Conservation (phyloP, 2,329 filamentous ascomycete genomes). For the Chrysoporthe puriensis region DNA sequence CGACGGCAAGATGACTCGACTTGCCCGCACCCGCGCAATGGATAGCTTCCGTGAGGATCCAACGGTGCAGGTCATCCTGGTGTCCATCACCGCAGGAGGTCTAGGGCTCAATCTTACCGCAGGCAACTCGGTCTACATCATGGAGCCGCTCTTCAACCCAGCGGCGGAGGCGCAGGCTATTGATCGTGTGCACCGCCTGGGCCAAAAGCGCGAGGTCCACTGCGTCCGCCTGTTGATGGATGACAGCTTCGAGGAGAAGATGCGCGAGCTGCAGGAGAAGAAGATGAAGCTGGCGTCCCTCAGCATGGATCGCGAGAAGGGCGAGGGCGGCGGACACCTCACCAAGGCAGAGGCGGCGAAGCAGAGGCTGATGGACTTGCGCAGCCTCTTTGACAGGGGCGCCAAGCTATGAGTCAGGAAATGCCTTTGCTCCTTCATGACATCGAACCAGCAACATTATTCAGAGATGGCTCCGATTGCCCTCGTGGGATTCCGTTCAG, state of each 20-base stretch:
- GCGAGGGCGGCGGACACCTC: constrained; percentile 37
- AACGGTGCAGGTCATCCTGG: constrained; percentile 77
- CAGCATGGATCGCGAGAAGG: constrained; percentile 72
- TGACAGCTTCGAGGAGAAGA: constrained; percentile 90
- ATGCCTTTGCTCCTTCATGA: not conserved
- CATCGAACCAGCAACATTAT: not conserved
- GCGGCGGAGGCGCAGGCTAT: constrained; percentile 93
- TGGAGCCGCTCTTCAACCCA: constrained; percentile 98
- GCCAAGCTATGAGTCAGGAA: not conserved
- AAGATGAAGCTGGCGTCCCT: constrained; percentile 90
- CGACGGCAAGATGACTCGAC: constrained; percentile 84
- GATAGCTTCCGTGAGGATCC: constrained; percentile 75
- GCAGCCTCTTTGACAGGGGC: constrained; percentile 59
- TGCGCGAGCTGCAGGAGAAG: constrained; percentile 85
- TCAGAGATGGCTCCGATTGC: not conserved
- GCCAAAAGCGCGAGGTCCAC: constrained; percentile 86
- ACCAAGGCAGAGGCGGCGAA: constrained; percentile 48
- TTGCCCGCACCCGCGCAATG: constrained; percentile 74
- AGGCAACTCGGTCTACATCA: constrained; percentile 87
- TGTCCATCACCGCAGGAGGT: constrained; percentile 90
- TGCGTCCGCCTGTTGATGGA: constrained; percentile 90
- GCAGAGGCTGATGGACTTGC: constrained; percentile 63
- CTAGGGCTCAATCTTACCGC: constrained; percentile 89
- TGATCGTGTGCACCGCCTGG: constrained; percentile 88
- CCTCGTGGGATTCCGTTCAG: not conserved